Evolutionary conservation across 2,329 filamentous ascomycete genomes (phyloP).

Genomic region (Aspergillus sp.): DNA sequence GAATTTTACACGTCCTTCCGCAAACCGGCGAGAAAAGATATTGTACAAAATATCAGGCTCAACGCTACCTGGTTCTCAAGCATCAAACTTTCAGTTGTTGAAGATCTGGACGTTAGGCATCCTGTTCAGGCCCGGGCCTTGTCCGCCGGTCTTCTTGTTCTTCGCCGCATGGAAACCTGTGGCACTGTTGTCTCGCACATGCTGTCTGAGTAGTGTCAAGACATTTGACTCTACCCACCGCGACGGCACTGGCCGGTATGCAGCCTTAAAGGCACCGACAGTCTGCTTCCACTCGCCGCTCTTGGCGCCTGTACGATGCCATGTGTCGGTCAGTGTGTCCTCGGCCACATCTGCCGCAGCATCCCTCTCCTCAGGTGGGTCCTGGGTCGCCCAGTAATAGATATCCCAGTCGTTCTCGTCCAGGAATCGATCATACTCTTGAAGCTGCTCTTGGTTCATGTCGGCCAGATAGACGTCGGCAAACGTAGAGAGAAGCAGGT

Average conservation of each 20-base stretch:
- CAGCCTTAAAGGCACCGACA: conserved; percentile 87
- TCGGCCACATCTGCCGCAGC: conserved; percentile 47
- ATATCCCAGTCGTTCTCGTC: conserved; percentile 99
- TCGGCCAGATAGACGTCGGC: conserved; percentile 72
- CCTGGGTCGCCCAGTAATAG: conserved; percentile 98
- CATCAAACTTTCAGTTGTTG: conserved; percentile 20
- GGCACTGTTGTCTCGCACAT: conserved; percentile 73
- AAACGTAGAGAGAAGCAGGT: conserved; percentile 94
- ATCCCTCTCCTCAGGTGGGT: conserved; percentile 50
- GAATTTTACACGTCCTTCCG: neutral
- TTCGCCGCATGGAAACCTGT: conserved; percentile 39
- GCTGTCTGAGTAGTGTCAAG: conserved; percentile 70
- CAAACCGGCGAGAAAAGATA: neutral
- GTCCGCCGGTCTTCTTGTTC: conserved; percentile 36
- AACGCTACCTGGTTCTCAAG: neutral
- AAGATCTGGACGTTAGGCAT: conserved; percentile 50
- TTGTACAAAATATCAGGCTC: conserved; percentile 6
- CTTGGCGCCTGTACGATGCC: conserved; percentile 53
- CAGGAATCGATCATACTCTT: conserved; percentile 86
- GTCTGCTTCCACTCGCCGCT: conserved; percentile 95
- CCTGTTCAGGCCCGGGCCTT: conserved; percentile 45
- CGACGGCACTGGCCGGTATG: conserved; percentile 83
- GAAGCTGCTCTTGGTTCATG: conserved; percentile 73
- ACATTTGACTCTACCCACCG: conserved; percentile 85
- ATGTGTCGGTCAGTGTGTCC: conserved; percentile 44